Conservation (phyloP, 2,329 filamentous ascomycete genomes). For the Blumeriella jaapii region DNA sequence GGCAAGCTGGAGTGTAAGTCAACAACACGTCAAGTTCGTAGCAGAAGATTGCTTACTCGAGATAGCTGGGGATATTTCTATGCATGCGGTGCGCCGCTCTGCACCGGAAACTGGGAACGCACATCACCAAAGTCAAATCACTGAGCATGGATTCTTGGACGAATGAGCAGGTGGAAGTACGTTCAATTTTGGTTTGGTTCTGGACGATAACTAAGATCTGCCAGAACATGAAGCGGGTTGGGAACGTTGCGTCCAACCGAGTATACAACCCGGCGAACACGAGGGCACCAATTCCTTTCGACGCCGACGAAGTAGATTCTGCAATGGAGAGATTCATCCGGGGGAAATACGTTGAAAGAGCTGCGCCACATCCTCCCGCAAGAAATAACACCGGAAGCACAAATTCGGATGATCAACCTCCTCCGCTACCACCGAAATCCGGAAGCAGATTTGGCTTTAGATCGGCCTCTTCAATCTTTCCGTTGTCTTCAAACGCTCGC, state of each 20-base stretch:
- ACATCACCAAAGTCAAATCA: constrained; percentile 98
- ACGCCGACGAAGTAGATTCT: constrained; percentile 83
- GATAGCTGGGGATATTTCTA: constrained; percentile 81
- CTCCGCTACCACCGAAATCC: constrained; percentile 49
- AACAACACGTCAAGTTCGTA: neutral
- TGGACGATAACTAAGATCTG: constrained; percentile 11
- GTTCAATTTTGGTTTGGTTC: constrained; percentile 20
- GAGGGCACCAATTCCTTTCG: constrained; percentile 74
- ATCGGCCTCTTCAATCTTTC: constrained; percentile 46
- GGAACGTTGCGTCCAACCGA: constrained; percentile 77
- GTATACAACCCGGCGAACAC: constrained; percentile 79
- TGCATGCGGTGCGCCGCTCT: constrained; percentile 96
- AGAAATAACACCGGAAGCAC: constrained; percentile 31
- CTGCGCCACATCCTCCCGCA: constrained; percentile 35
- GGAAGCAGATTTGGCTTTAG: constrained; percentile 51
- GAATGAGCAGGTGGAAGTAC: constrained; percentile 88
- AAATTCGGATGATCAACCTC: constrained; percentile 40
- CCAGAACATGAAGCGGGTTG: constrained; percentile 88
- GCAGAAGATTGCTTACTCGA: constrained; percentile 13
- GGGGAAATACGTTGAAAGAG: constrained; percentile 71
- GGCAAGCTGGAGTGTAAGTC: constrained; percentile 29
- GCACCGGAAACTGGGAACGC: constrained; percentile 92
- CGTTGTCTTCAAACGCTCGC: constrained; percentile 38
- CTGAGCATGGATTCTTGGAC: constrained; percentile 98
- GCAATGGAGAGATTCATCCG: constrained; percentile 93